A percentile compares a stretch with the other conserved stretches of the same genome.
Conservation (phyloP, 768 basidiomycete genomes). For the Cystobasidium ongulense region DNA sequence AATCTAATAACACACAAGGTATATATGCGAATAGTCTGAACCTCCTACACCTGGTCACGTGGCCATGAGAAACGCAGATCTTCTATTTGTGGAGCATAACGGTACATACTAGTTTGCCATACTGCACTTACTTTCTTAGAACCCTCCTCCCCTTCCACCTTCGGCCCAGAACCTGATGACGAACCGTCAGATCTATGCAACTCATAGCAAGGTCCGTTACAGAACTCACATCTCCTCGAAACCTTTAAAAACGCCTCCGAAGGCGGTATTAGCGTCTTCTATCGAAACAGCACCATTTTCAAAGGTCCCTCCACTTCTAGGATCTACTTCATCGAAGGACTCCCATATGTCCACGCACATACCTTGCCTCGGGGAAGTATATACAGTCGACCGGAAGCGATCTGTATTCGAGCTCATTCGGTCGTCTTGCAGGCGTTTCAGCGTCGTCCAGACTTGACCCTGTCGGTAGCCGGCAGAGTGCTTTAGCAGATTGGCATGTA, state of each 20-base stretch:
- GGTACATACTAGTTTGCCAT: too few relatives aligned
- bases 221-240: slow-evolving; percentile 36
- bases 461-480: slow-evolving; percentile 40
- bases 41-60: too few relatives aligned
- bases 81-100: too few relatives aligned
- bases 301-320: slow-evolving; percentile 24
- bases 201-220: too few relatives aligned
- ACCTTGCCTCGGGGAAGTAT: slow-evolving; percentile 17
- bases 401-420: neutral
- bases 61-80: too few relatives aligned
- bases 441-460: slow-evolving; percentile 32
- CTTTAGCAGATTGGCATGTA: slow-evolving; percentile 48
- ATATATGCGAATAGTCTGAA: too few relatives aligned
- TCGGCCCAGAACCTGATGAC: slow-evolving; percentile 28
- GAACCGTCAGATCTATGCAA: too few relatives aligned
- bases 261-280: neutral
- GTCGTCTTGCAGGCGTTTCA: slow-evolving; percentile 36
- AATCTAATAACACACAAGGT: too few relatives aligned
- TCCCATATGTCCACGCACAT: slow-evolving; percentile 39
- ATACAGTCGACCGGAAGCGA: slow-evolving; percentile 1
- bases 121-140: neutral
- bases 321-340: slow-evolving; percentile 21
- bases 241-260: slow-evolving; percentile 6
- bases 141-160: slow-evolving; percentile 21
- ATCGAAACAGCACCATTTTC: slow-evolving; percentile 25